Evolutionary conservation across 768 basidiomycete genomes (phyloP), one percentile per base, ranked within the genome.

Genomic region (Porphyrellus cyaneotinctus): DNA sequence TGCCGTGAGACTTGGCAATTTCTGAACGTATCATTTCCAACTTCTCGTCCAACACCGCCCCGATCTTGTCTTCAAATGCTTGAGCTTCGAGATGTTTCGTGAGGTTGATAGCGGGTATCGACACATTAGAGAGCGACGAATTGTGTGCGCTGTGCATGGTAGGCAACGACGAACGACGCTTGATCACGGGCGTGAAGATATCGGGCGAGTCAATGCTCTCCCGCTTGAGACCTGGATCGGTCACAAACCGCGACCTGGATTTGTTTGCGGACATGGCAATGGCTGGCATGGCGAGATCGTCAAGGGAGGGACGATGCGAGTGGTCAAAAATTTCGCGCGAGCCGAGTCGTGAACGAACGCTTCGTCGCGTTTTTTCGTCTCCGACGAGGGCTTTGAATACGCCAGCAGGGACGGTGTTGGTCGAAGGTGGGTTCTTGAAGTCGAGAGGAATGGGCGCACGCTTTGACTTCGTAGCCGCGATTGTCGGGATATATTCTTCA

Each of bases 361-460:
- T 75, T 41, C 82, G 75, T 51, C 88, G 80, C 2, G 85, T 84
- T 39, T 84, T 77, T 56, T 87, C 87, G 41, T 91, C 88, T 18
- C 63, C 64, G 24, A 78, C 83, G 45, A 90, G 75, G 12, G 88
- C 87, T 71, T 91, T 91, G 79, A 93, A 93, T 51, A 92, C 63
- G 2, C 88, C 88, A 31, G 91, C 91, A 18, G 91, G 91, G 10
- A 91, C 85, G 7, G 87, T 92, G 60, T 88, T 90, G 31, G 74
- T 82, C 15, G 78, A 78, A 13, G 76, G 68, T 17, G 82, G 77
- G 52, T 82, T 82, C 62, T 75, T 82, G 74, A 91, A 93, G 66
- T 91, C 88, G n/a, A 81, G 64, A 15, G 88, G 88, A 52, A 90
- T 84, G 11, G 88, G 90, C 7, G 88, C 81, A 39, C 87, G 85